phyloP scores from a whole-genome alignment of 306 rosid genomes.

The Carpinus fangiana region DNA sequence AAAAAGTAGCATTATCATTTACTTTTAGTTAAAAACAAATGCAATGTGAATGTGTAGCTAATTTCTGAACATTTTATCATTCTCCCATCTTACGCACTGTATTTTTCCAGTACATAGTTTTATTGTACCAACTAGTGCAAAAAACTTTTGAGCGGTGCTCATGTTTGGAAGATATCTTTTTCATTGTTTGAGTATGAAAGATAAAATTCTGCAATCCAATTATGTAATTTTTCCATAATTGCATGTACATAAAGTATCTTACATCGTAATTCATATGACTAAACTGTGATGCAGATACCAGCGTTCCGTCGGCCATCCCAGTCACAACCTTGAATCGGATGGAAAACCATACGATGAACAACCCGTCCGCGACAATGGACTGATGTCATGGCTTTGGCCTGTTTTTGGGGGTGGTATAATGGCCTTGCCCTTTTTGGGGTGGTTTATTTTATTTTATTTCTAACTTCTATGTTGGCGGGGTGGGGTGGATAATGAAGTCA shows the following conservation, averaged over 20 bases:
- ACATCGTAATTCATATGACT: constrained; percentile 5
- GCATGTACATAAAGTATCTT: neutral
- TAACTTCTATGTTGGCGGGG: neutral
- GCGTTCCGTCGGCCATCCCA: constrained; percentile 56
- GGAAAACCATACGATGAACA: constrained; percentile 1
- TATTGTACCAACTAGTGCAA: neutral
- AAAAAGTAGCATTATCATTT: neutral
- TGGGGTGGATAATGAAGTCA: neutral
- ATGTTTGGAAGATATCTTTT: neutral
- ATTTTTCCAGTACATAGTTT: neutral
- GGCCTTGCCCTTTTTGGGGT: neutral
- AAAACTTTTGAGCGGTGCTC: neutral
- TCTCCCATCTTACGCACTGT: neutral
- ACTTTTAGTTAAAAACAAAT: neutral
- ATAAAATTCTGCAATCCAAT: neutral
- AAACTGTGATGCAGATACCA: constrained; percentile 61
- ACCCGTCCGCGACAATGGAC: neutral
- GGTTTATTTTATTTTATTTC: neutral
- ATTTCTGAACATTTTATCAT: neutral
- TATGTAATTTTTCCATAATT: neutral
- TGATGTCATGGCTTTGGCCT: neutral
- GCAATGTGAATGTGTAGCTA: neutral
- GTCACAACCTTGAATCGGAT: constrained; percentile 45
- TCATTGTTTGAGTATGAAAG: neutral
- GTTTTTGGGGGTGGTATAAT: neutral